These are phyloP conservation scores for Stentor roeselii DNA, from an alignment of 73 alveolate genomes.

Conservation along the genomic window DNA sequence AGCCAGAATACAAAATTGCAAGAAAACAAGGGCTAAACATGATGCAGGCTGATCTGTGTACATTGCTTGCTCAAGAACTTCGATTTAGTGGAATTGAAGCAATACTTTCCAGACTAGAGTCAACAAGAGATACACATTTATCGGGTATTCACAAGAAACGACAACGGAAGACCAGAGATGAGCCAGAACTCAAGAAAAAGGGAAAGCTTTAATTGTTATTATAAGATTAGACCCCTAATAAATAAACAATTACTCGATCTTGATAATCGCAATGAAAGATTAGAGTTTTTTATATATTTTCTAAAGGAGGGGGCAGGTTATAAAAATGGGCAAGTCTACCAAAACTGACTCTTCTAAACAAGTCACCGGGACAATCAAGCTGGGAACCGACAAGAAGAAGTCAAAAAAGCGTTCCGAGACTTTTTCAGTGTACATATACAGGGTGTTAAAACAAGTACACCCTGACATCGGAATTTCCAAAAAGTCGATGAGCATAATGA, in stretches of 20 bases:
- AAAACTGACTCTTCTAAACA: no score
- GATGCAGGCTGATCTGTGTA: background rate
- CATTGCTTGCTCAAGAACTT: background rate
- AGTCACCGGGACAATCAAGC: no score
- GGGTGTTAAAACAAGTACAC: background rate
- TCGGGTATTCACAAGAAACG: background rate
- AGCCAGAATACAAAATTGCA: conserved; percentile 2
- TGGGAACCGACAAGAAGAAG: no score
- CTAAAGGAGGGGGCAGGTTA: no score
- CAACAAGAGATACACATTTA: background rate
- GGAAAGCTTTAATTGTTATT: background rate
- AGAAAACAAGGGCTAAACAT: background rate
- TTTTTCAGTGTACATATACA: background rate
- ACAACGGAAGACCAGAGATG: background rate
- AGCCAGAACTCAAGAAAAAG: conserved; percentile 8
- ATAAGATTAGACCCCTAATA: no score
- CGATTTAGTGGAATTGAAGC: background rate
- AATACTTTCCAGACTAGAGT: background rate
- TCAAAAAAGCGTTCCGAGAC: no score
- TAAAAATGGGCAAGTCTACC: no score
- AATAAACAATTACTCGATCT: no score
- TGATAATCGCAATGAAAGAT: no score
- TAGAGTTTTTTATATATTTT: no score
- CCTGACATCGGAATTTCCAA: conserved; percentile 17
- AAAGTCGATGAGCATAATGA: background rate